Evolutionary conservation across 345 rosid species (phyloP).

Genomic region (Mercurialis annua): DNA sequence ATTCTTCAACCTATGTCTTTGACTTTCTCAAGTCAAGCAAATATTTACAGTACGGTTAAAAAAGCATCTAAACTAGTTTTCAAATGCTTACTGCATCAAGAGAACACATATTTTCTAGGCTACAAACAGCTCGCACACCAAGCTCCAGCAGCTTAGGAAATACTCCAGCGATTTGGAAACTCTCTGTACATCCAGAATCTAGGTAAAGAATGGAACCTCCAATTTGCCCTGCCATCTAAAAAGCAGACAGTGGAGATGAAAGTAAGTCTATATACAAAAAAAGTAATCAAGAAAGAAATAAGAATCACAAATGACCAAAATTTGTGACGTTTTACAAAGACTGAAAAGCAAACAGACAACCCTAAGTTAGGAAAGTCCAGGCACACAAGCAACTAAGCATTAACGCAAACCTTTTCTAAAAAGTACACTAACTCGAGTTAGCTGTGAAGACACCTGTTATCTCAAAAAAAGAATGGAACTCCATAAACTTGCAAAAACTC

Average conservation of each 20-base stretch:
- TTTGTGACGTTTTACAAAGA: background rate
- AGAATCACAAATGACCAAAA: background rate
- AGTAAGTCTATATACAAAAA: background rate
- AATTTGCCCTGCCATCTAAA: conserved; percentile 66
- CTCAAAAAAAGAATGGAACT: background rate
- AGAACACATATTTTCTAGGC: conserved; percentile 75
- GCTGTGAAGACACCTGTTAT: background rate
- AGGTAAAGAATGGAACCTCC: conserved; percentile 66
- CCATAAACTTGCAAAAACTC: background rate
- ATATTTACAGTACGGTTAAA: background rate
- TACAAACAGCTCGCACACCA: conserved; percentile 73
- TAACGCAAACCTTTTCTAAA: background rate
- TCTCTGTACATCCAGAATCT: conserved; percentile 93
- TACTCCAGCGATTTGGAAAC: conserved; percentile 84
- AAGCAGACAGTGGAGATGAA: conserved; percentile 3
- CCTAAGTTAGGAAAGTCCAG: background rate
- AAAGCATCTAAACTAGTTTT: background rate
- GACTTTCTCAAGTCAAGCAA: background rate
- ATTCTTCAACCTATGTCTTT: background rate
- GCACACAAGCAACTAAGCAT: background rate
- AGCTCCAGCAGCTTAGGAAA: conserved; percentile 66
- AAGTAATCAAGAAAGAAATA: background rate
- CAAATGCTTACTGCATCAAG: conserved; percentile 62
- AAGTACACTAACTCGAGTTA: background rate
- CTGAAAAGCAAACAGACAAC: background rate